Evolutionary conservation across 306 rosid species (phyloP), one percentile per base, ranked within the genome.

Genomic region (Rosa persica): DNA sequence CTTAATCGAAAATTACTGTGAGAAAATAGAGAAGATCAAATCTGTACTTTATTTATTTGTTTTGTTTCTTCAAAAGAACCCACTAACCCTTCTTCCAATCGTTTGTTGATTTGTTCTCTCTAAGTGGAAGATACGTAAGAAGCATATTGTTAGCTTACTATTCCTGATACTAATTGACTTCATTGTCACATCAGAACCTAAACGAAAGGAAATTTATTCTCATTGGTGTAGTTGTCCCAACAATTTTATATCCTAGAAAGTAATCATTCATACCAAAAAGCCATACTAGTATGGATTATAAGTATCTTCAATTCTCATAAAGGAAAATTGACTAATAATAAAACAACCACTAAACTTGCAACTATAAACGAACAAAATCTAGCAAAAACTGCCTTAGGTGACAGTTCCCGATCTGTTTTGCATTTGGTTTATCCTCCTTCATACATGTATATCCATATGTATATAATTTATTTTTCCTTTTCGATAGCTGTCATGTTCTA

Each of bases 81-180:
- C 52, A 43, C 73, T 68, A 70, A 22, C 13, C n/a, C 43, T 12
- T 15, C 34, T 13, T 38, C 30, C 12, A 2, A 69, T 78, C 39
- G 61, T 69, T 27, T 57, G n/a, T n/a, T n/a, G n/a, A n/a, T n/a
- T n/a, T n/a, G 71, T 13, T 78, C 19, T 30, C 19, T 78, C 20
- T 61, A 38, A 72, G 82, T 79, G 82, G 73, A 72, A 5, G 52
- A 48, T 58, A 64, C 78, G 82, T 62, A 62, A 62, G 78, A 62
- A n/a, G 70, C 47, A 52, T 16, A 70, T 13, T 12, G 13, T 48
- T 47, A 38, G 49, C 15, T 71, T 36, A 65, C 49, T 42, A 27
- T 27, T 6, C 1, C 12, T 51, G 22, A 48, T 81, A 70, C 62
- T 55, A 39, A 76, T 5, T 11, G 36, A 54, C 52, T 9, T 72